A percentile compares a stretch with the other conserved stretches of the same genome.
Evolutionary conservation across 495 filamentous ascomycete genomes (phyloP).

Genomic region (Aspergillus homomorphus): DNA sequence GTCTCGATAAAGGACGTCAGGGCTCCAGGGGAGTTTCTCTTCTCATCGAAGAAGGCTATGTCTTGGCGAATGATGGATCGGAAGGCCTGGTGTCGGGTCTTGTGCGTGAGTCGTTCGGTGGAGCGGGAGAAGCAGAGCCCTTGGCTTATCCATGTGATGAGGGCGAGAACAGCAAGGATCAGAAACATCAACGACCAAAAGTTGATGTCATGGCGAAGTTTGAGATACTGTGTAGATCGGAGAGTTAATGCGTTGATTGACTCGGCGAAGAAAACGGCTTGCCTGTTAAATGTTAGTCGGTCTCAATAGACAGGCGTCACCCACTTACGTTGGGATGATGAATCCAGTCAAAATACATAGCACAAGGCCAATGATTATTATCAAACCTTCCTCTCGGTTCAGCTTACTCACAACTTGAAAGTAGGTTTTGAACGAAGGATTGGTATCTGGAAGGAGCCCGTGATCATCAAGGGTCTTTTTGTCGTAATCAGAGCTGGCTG

Average conservation of each 20-base stretch:
- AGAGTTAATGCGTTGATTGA: slow-evolving; percentile 65
- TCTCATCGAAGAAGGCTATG: slow-evolving; percentile 79
- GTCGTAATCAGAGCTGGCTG: neutral
- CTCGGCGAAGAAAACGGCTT: slow-evolving; percentile 89
- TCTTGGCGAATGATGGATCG: slow-evolving; percentile 84
- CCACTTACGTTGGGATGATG: neutral
- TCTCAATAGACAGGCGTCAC: slow-evolving; percentile 1
- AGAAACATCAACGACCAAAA: slow-evolving; percentile 95
- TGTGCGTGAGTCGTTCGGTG: slow-evolving; percentile 76
- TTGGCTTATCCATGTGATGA: slow-evolving; percentile 64
- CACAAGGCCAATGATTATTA: neutral
- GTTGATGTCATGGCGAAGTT: slow-evolving; percentile 63
- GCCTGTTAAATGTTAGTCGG: slow-evolving; percentile 38
- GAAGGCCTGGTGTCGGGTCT: slow-evolving; percentile 76
- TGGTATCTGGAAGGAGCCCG: neutral
- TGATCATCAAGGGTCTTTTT: neutral
- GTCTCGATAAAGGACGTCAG: slow-evolving; percentile 79
- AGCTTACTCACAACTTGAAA: slow-evolving; percentile 1
- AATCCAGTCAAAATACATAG: neutral
- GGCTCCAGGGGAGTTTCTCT: slow-evolving; percentile 76
- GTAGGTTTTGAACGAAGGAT: neutral
- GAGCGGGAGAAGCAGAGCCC: slow-evolving; percentile 77
- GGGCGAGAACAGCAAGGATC: slow-evolving; percentile 74
- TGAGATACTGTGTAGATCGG: slow-evolving; percentile 38
- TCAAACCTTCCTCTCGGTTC: neutral